Percentiles rank a stretch among this genome's conserved stretches.
These are phyloP conservation scores for Microcyclosporella mali DNA, from an alignment of 2,329 filamentous ascomycete species.

Conservation along the genomic window DNA sequence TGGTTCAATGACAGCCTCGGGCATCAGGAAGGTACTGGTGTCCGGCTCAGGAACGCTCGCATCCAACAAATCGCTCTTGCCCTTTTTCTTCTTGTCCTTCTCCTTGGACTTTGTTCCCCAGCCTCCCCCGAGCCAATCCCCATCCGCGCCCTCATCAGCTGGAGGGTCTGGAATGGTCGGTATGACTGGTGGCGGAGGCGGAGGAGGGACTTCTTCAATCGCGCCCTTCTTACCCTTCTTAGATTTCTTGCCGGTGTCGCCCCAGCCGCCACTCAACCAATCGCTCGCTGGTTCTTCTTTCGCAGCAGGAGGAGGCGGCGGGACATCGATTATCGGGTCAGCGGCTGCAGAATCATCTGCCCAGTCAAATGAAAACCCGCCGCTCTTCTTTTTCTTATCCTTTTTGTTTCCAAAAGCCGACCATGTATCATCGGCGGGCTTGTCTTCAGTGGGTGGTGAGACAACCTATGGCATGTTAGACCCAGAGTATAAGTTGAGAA, in stretches of 20 bases:
- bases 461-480: neutral
- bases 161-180: constrained; percentile 19
- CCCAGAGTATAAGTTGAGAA: too few relatives aligned
- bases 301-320: constrained; percentile 27
- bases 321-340: constrained; percentile 17
- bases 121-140: constrained; percentile 53
- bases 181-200: constrained; percentile 19
- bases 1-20: constrained; percentile 47
- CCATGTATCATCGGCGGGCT: constrained; percentile 25
- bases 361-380: constrained; percentile 29
- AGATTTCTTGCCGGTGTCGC: constrained; percentile 23
- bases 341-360: constrained; percentile 19
- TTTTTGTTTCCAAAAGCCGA: constrained; percentile 19
- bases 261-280: constrained; percentile 27
- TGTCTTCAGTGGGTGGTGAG: constrained; percentile 20
- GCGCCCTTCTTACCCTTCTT: constrained; percentile 28
- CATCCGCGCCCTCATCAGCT: constrained; percentile 35
- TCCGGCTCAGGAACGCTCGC: constrained; percentile 17
- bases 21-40: constrained; percentile 25
- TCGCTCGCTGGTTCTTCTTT: constrained; percentile 31
- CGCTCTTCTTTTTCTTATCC: constrained; percentile 38
- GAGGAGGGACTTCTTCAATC: constrained; percentile 18
- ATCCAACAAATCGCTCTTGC: constrained; percentile 10
- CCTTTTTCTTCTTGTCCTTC: constrained; percentile 45
- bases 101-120: constrained; percentile 37